Conservation (phyloP, 2,329 filamentous ascomycete genomes). For the Colletotrichum sp. region DNA sequence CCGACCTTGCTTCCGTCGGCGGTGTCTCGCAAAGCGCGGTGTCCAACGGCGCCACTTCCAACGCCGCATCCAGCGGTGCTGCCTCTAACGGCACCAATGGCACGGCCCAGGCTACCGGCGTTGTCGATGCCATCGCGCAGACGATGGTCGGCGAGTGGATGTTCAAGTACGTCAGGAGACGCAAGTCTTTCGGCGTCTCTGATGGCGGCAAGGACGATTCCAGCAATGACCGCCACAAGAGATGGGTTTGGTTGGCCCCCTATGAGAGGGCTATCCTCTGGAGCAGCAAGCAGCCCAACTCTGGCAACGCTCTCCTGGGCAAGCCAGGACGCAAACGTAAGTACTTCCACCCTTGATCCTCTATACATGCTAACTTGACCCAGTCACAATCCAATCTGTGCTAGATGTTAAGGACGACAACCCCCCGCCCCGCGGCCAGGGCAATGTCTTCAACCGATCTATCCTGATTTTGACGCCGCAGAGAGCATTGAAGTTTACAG, state of each 20-base stretch:
- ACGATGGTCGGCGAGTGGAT: slow-evolving; percentile 99
- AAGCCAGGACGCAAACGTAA: slow-evolving; percentile 94
- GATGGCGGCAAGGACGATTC: slow-evolving; percentile 73
- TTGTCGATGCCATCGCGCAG: slow-evolving; percentile 96
- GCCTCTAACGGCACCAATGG: slow-evolving; percentile 61
- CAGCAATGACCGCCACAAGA: slow-evolving; percentile 83
- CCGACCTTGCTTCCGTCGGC: slow-evolving; percentile 35
- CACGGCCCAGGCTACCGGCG: slow-evolving; percentile 67
- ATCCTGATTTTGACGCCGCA: slow-evolving; percentile 95
- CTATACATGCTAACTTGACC: slow-evolving; percentile 33
- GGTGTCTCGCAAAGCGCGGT: slow-evolving; percentile 56
- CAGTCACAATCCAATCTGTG: slow-evolving; percentile 94
- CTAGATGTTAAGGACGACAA: slow-evolving; percentile 97
- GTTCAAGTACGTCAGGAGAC: slow-evolving; percentile 86
- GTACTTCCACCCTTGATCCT: slow-evolving; percentile 41
- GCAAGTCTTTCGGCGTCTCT: slow-evolving; percentile 87
- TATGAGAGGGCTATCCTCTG: slow-evolving; percentile 97
- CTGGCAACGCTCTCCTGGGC: slow-evolving; percentile 85
- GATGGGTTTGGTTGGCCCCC: slow-evolving; percentile 98
- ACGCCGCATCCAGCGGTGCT: slow-evolving; percentile 31
- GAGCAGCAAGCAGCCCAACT: slow-evolving; percentile 96
- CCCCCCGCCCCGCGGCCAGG: slow-evolving; percentile 73
- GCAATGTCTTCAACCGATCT: slow-evolving; percentile 82
- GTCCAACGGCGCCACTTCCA: slow-evolving; percentile 39
- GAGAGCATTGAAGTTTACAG: slow-evolving; percentile 94